Percentiles rank a stretch among this genome's conserved stretches.
Conservation (phyloP, 202 grass and related monocot genomes). For the Sporobolus alterniflorus region DNA sequence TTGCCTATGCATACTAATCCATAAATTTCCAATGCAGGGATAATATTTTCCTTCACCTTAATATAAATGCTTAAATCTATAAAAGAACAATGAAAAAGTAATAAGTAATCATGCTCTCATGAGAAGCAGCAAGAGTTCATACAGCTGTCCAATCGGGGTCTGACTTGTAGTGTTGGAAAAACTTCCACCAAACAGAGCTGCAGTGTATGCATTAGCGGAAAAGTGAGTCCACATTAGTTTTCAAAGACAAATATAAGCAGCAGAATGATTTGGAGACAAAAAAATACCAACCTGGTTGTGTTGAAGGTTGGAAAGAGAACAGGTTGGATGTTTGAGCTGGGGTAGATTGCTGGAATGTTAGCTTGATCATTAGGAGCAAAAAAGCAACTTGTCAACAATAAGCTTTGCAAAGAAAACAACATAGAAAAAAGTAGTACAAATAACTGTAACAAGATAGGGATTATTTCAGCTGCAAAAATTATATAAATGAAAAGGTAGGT, state of each 20-base stretch:
- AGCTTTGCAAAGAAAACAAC: conserved; percentile 12
- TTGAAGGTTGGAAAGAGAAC: conserved; percentile 31
- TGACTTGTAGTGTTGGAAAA: conserved; percentile 15
- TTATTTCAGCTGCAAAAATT: conserved; percentile 8
- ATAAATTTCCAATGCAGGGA: too few species aligned
- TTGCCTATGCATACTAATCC: not conserved
- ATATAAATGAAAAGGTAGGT: conserved; percentile 2
- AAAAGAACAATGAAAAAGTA: not conserved
- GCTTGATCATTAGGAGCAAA: conserved; percentile 35
- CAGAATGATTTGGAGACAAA: conserved; percentile 4
- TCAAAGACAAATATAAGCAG: not conserved
- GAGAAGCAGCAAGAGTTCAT: conserved; percentile 40
- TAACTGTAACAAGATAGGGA: conserved; percentile 16
- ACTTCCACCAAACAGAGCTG: conserved; percentile 39
- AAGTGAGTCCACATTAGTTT: not conserved
- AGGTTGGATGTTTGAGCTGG: conserved; percentile 30
- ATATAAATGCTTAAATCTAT: not conserved
- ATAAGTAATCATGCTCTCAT: conserved; percentile 22
- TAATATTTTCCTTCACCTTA: conserved; percentile 4
- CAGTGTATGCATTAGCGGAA: not conserved
- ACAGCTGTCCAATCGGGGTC: conserved; percentile 52
- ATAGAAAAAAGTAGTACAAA: conserved; percentile 5
- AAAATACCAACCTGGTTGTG: conserved; percentile 48
- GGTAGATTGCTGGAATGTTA: conserved; percentile 31
- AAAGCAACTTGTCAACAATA: conserved; percentile 7